Base-by-base conservation (phyloP, 208 protist genomes). In the Crithidia bombi region DNA sequence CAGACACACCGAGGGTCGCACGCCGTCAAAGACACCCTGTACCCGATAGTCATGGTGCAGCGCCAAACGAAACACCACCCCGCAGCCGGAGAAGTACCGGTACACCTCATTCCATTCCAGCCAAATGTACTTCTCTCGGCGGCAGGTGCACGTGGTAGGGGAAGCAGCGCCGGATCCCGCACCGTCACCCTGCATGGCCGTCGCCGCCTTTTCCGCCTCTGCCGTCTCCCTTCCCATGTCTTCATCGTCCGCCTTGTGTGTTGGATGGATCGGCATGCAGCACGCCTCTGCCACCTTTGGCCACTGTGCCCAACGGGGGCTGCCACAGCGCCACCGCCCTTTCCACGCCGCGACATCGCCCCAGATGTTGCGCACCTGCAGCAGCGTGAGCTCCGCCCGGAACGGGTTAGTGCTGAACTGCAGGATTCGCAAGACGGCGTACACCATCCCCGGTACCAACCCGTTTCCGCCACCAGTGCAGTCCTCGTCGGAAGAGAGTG, bases 1-100 rank as follows among this genome's bases (percentile, higher is more conserved):
- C 50, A 93, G 33, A 41, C 69, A 84, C 26, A 90, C 70, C 7
- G 69, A 71, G n/a, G 87, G 83, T 28, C 78, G 50, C 7, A 43
- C 65, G 1, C 56, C 63, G 0, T 75, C 65, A 36, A 93, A 93
- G 23, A 54, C 49, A 17, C 83, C 83, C 32, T 65, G 50, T 55
- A 90, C 74, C 6, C 82, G 76, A 46, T 85, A 87, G 67, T 87
- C 78, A 55, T 67, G 55, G 55, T 76, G 73, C 4, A 46, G 43
- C n/a, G 71, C 46, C 6, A 79, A 75, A 23, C 70, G 36, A 41
- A 86, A 90, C 38, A 78, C 30, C 41, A 91, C 85, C 51, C 73
- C 80, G 62, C 78, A 89, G 5, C 79, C 78, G 47, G 76, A 71
- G 65, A 93, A 92, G 75, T 85, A 84, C n/a, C 63, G 55, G 57